Base-by-base conservation (phyloP, 441 rosid species). In the Populus trichocarpa region DNA sequence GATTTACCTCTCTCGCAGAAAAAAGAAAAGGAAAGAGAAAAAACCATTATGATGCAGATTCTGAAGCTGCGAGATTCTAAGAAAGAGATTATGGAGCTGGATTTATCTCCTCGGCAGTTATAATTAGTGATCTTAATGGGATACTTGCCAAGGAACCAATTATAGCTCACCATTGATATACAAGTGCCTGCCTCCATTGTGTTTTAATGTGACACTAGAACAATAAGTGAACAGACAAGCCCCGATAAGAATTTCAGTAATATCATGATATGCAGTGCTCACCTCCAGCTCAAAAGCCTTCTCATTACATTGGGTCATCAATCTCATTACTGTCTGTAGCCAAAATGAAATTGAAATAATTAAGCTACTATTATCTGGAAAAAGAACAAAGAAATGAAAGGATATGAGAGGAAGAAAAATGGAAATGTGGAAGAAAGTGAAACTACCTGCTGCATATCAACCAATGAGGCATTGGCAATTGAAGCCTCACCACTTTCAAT, bases 221-320 rank as follows among this genome's bases (percentile, higher is more conserved):
- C 10, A n/a, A 32, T 71, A 12, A n/a, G 38, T 18, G 42, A 9
- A 71, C 23, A 9, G 42, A 69, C 22, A 40, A 63, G 53, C 65
- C 9, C 4, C 33, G 8, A 20, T 14, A 71, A 42, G 32, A 64
- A 26, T 64, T 57, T 46, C 28, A 22, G 14, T 40, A 71, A 46
- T 42, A 22, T 28, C 33, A 20, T 40, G 69, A 53, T 22, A 73
- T n/a, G 75, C 74, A 77, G 69, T 28, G 71, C 89, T 83, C 79
- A 95, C 98, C 98, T 93, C 99, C 67, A 96, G 88, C 86, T 93
- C 99, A 89, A 96, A 96, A 82, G 91, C 89, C 84, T 89, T 93
- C 82, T 96, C 99, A 83, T 93, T 90, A 82, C 95, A 91, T 76
- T 96, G 97, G 72, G 92, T 88, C 99, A 93, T 93, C 87, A 96